Evolutionary conservation across 2,329 filamentous ascomycete species (phyloP), one percentile per base, ranked within the genome.

Genomic region (Fusarium sp.): DNA sequence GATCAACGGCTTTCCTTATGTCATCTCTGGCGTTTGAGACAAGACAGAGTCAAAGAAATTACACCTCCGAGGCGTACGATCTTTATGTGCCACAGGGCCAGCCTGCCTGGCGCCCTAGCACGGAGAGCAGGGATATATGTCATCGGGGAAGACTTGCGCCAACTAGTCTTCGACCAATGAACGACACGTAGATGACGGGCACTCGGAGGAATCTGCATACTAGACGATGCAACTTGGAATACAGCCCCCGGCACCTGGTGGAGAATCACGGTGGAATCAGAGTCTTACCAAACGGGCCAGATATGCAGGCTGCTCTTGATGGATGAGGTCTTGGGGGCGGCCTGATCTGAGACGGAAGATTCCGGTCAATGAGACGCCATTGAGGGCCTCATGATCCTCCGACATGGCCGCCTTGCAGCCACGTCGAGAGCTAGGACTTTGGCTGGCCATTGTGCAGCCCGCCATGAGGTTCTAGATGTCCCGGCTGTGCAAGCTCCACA

Each of bases 1-100:
- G 27, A 18, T 27, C 5, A 16, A 18, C 13, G 27, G 9, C 7
- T 14, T 34, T 33, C 16, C 11, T 33, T 33, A n/a, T 36, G 29
- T 38, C 31, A 34, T 38, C 20, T 23, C 20, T 20, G 23, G 31
- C 27, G 4, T 27, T n/a, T 25, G 33, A 34, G 20, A 54, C 31
- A 36, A 23, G 33, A 10, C 20, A 25, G 13, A 38, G 33, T 34
- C 51, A 16, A 23, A 18, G 31, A 34, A 25, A 38, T 7, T 20
- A 8, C 16, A 33, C 18, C 27, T 33, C 46, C n/a, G 46, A 31
- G 46, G 46, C 50, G 11, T 25, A 20, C 16, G 51, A 23, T 36
- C 50, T n/a, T 54, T 53, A 53, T 53, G 51, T 55, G 51, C 34
- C 51, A 31, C 51, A 25, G 9, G 34, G 53, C 18, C 38, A 29